Evolutionary conservation across 2,329 filamentous ascomycete genomes (phyloP), one percentile per base, ranked within the genome.

Genomic region (Beauveria sp.): DNA sequence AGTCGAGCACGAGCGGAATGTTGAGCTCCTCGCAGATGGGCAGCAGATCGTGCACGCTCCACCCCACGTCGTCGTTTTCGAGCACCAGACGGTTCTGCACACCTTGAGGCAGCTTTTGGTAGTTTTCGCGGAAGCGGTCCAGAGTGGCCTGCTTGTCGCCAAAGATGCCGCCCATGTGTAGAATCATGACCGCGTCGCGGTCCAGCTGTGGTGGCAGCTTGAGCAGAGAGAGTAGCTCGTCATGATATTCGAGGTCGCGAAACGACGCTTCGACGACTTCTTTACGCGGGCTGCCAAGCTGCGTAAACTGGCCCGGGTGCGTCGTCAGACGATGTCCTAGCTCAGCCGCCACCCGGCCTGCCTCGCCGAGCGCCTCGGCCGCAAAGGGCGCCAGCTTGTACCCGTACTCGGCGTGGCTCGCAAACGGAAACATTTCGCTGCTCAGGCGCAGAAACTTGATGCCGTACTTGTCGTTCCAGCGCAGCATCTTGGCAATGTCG

Each of bases 341-440:
- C 72, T 92, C 83, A 12, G 84, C 89, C 6, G 91, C 87, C 3
- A 96, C 84, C 67, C 78, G 86, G 1, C 93, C 93, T 8, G 84
- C 90, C 65, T 92, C 87, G 2, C 84, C 87, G 10, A 97, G 78
- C 0, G 83, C 85, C 16, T 92, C 87, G 0, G 89, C 84, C 0
- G 92, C 93, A 71, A 97, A 97, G 0, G 58, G 58, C n/a, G 86
- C 87, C 14, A 97, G 80, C 66, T 85, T 88, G 73, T 97, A 97
- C 0, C 92, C 93, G 66, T 96, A 88, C 64, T 91, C 88, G 26
- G 84, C 82, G 69, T 97, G 93, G 65, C 90, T 96, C 2, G 93
- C 93, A 71, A 97, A 97, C 0, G 93, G 93, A 65, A 97, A 97
- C 90, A 97, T 97, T 67, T 97, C 93, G 59, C 91, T 96, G 66